A percentile compares a stretch with the other conserved stretches of the same genome.
phyloP scores from a whole-genome alignment of 805 yeast species.

The Cephaloascus fragrans region DNA sequence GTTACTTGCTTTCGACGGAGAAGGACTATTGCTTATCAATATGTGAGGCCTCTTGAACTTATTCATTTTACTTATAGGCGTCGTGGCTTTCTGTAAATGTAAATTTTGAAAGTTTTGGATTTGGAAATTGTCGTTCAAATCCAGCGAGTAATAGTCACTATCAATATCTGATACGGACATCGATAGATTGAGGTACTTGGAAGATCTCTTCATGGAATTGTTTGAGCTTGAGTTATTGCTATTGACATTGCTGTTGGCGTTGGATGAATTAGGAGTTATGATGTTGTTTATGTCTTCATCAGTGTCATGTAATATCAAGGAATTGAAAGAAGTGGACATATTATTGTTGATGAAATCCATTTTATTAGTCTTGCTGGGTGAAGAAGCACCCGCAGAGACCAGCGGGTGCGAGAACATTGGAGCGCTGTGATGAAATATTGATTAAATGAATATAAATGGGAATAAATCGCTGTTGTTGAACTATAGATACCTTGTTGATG shows the following conservation, averaged over 20 bases:
- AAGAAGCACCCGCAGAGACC: neutral
- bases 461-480: neutral
- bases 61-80: slow-evolving; percentile 8
- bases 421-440: neutral
- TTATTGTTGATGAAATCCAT: neutral
- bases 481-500: neutral
- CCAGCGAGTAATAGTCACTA: slow-evolving; percentile 3
- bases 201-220: slow-evolving; percentile 25
- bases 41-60: slow-evolving; percentile 34
- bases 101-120: slow-evolving; percentile 18
- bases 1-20: slow-evolving; percentile 16
- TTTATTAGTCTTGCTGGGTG: neutral
- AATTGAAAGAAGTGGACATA: neutral
- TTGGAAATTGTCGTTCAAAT: slow-evolving; percentile 12
- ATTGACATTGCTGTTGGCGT: neutral
- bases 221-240: neutral
- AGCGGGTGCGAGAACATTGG: neutral
- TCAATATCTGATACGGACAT: slow-evolving; percentile 29
- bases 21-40: slow-evolving; percentile 32
- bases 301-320: neutral
- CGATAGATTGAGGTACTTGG: slow-evolving; percentile 29
- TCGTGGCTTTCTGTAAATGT: slow-evolving; percentile 7
- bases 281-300: neutral
- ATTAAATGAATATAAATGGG: neutral
- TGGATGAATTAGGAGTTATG: neutral